Evolutionary conservation across 2,329 filamentous ascomycete genomes (phyloP).

Genomic region (Ophiostoma populinum): DNA sequence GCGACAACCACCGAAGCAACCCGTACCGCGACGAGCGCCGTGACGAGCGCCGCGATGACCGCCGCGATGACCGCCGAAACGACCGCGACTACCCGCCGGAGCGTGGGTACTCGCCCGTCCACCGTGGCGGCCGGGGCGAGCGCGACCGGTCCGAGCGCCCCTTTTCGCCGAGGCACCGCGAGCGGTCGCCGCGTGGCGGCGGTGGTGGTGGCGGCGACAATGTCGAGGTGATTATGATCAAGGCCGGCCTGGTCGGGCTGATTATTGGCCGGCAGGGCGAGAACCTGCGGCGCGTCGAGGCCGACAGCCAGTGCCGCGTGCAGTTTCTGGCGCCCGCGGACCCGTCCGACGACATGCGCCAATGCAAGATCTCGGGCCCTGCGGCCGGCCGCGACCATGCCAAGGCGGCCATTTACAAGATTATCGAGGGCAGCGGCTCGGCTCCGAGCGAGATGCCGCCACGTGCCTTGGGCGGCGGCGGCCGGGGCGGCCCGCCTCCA

Average conservation of each 20-base stretch:
- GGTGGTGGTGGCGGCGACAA: slow-evolving; percentile 41
- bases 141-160: slow-evolving; percentile 20
- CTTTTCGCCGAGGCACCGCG: slow-evolving; percentile 34
- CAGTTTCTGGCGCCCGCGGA: slow-evolving; percentile 72
- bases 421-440: slow-evolving; percentile 73
- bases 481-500: slow-evolving; percentile 20
- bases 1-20: slow-evolving; percentile 23
- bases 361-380: slow-evolving; percentile 72
- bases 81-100: slow-evolving; percentile 14
- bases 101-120: slow-evolving; percentile 15
- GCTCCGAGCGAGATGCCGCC: slow-evolving; percentile 25
- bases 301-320: slow-evolving; percentile 65
- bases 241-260: slow-evolving; percentile 70
- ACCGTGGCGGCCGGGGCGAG: slow-evolving; percentile 19
- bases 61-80: slow-evolving; percentile 34
- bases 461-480: slow-evolving; percentile 18
- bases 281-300: slow-evolving; percentile 71
- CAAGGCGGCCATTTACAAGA: slow-evolving; percentile 67
- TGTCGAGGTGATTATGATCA: slow-evolving; percentile 69
- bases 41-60: slow-evolving; percentile 34
- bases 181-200: slow-evolving; percentile 23
- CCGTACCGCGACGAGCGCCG: slow-evolving; percentile 38
- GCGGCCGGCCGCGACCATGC: slow-evolving; percentile 57
- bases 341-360: slow-evolving; percentile 51
- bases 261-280: slow-evolving; percentile 86